phyloP scores from a whole-genome alignment of 495 filamentous ascomycete genomes.

The Astrothelium macrocarpum region DNA sequence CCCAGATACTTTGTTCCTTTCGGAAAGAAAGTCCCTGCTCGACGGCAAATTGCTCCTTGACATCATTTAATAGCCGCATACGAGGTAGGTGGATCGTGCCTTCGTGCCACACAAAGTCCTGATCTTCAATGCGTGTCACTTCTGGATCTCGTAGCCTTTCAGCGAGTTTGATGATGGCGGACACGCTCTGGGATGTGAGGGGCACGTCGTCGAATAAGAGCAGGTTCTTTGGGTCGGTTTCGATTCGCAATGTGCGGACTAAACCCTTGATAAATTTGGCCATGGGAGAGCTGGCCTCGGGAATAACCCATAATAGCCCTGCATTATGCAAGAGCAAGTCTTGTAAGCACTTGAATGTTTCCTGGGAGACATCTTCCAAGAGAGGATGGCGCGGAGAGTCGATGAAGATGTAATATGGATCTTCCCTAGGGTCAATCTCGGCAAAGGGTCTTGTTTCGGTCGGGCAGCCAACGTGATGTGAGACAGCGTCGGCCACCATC shows the following conservation, averaged over 20 bases:
- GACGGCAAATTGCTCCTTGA: not conserved
- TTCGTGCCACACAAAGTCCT: not conserved
- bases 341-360: not conserved
- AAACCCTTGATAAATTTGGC: not conserved
- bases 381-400: not conserved
- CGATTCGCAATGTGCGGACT: conserved; percentile 4
- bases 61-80: not conserved
- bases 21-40: not conserved
- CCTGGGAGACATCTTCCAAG: not conserved
- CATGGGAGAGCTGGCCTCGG: not conserved
- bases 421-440: not conserved
- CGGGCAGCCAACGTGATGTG: not conserved
- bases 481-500: not conserved
- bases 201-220: not conserved
- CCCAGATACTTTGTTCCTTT: not conserved
- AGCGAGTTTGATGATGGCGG: not conserved
- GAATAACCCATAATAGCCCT: conserved; percentile 5
- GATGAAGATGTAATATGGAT: conserved; percentile 5
- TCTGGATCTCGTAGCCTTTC: not conserved
- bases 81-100: not conserved
- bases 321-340: not conserved
- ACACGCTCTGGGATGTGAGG: not conserved
- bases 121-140: not conserved
- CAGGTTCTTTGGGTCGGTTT: not conserved
- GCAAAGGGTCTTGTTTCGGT: not conserved